Percentiles rank a stretch among this genome's conserved stretches.
Evolutionary conservation across 2,329 filamentous ascomycete genomes (phyloP).

Genomic region (Trichoderma polysporum): DNA sequence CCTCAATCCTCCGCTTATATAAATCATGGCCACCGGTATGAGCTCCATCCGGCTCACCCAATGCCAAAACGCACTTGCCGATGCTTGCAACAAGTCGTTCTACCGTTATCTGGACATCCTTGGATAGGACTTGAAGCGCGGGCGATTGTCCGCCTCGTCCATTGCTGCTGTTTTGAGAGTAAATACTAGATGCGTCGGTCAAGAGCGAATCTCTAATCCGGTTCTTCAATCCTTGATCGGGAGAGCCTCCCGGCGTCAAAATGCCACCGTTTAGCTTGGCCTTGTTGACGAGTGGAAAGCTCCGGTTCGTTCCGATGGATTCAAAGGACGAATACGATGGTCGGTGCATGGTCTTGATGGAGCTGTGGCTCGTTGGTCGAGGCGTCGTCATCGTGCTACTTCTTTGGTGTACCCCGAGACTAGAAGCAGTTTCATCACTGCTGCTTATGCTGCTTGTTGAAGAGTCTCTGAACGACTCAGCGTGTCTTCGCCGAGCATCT

Average conservation of each 20-base stretch:
- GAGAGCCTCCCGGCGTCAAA: slow-evolving; percentile 49
- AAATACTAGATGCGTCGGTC: slow-evolving; percentile 47
- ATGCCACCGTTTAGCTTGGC: slow-evolving; percentile 47
- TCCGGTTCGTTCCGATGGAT: slow-evolving; percentile 59
- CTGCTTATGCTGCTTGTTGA: slow-evolving; percentile 27
- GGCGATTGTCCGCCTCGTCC: slow-evolving; percentile 35
- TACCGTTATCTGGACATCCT: slow-evolving; percentile 60
- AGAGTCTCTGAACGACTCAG: slow-evolving; percentile 30
- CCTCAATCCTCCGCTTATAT: slow-evolving; percentile 70
- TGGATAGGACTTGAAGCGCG: slow-evolving; percentile 48
- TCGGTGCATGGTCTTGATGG: slow-evolving; percentile 45
- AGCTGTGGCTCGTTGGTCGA: slow-evolving; percentile 44
- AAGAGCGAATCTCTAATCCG: slow-evolving; percentile 50
- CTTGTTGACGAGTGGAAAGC: slow-evolving; percentile 61
- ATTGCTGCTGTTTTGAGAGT: slow-evolving; percentile 35
- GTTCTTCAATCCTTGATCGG: slow-evolving; percentile 46
- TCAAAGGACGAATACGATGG: slow-evolving; percentile 58
- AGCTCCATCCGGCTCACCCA: slow-evolving; percentile 55
- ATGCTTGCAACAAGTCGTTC: slow-evolving; percentile 60
- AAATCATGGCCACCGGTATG: slow-evolving; percentile 61
- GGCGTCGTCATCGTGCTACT: slow-evolving; percentile 39
- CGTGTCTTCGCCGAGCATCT: slow-evolving; percentile 27
- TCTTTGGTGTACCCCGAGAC: slow-evolving; percentile 25
- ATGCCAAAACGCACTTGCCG: slow-evolving; percentile 58
- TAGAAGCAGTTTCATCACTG: slow-evolving; percentile 28